Conservation (phyloP, 164 flowering plant genomes). For the Pachysandra terminalis region DNA sequence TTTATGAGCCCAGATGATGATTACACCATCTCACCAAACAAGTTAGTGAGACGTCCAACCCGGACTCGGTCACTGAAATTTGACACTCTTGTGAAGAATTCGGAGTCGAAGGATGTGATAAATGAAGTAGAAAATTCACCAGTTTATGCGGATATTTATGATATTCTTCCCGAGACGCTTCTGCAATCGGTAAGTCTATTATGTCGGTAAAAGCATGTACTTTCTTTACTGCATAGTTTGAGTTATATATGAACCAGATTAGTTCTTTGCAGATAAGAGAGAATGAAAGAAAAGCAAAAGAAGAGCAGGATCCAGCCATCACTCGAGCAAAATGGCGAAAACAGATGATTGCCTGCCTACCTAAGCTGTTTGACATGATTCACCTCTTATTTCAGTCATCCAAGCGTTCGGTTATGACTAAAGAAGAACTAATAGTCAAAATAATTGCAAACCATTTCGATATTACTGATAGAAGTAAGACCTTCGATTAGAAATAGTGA, state of each 20-base stretch:
- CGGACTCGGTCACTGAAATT: conserved; percentile 51
- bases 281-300: conserved; percentile 47
- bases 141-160: conserved; percentile 34
- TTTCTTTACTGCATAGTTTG: neutral
- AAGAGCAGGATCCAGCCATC: conserved; percentile 63
- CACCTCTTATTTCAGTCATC: conserved; percentile 57
- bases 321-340: conserved; percentile 64
- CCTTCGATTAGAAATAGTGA: neutral
- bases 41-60: conserved; percentile 43
- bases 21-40: conserved; percentile 30
- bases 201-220: neutral
- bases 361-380: conserved; percentile 67
- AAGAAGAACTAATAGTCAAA: conserved; percentile 68
- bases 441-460: conserved; percentile 43
- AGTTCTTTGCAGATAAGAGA: conserved; percentile 53
- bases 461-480: conserved; percentile 63
- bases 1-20: conserved; percentile 52
- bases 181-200: conserved; percentile 59
- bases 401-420: conserved; percentile 58
- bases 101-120: conserved; percentile 13
- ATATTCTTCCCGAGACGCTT: conserved; percentile 54
- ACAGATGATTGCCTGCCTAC: conserved; percentile 57
- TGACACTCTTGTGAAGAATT: conserved; percentile 49
- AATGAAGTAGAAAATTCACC: conserved; percentile 15
- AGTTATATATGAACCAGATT: neutral